Evolutionary conservation across 2,329 filamentous ascomycete genomes (phyloP), one percentile per base, ranked within the genome.

Genomic region (Metarhizium brunneum): DNA sequence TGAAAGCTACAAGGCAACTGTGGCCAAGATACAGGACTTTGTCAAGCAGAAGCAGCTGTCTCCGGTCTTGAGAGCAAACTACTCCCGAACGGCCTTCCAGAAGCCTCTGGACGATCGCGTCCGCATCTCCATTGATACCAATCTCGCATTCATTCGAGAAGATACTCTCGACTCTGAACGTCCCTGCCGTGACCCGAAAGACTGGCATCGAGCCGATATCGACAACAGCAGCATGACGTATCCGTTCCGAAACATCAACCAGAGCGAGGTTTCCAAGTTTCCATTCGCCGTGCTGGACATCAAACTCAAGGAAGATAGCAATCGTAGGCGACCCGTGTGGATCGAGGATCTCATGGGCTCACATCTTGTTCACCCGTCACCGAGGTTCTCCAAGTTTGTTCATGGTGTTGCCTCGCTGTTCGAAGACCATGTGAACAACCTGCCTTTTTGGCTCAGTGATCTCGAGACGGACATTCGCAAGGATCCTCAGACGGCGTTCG

Each of bases 341-440:
- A 79, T 97, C 38, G 83, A 91, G 62, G 94, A 99, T 62, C 75
- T 99, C 62, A 96, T 95, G 83, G 80, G 83, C 53, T 96, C 91
- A 5, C 92, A 99, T 70, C 81, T 99, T 4, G 88, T 99, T 60
- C 91, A 96, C 68, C 85, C 91, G 49, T 86, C 88, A 0, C 90
- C 92, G 1, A 84, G 88, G 52, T 99, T 99, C 74, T 96, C 91
- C 64, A 99, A 99, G 70, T 99, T 97, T 64, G 88, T 95, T 2
- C 92, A 99, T 65, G 94, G 94, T 58, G 86, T 95, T 4, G 92
- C 92, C 7, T 86, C 87, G 43, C 79, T 99, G 2, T 97, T 97
- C 63, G 94, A 97, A 65, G 90, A 99, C 70, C 84, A 96, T 66
- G 92, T 99, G 69, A 97, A 97, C 73, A 92, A 84, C 59, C 85